A percentile compares a stretch with the other conserved stretches of the same genome.
These are phyloP conservation scores for Camelina hispida DNA, from an alignment of 345 rosid genomes.

Conservation along the genomic window DNA sequence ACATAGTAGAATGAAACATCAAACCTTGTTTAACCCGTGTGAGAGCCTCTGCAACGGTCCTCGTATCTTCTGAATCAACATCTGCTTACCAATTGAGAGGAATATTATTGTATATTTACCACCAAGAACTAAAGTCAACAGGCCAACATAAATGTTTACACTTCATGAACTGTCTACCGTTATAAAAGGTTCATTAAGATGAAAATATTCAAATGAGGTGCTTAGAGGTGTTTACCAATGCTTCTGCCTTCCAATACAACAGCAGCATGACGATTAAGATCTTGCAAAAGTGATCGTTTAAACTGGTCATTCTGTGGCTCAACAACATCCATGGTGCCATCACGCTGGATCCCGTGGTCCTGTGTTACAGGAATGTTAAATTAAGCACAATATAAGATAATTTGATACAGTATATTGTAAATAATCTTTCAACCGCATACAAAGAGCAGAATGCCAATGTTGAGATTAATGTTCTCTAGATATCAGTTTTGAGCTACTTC, in stretches of 20 bases:
- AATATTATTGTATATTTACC: conserved; percentile 29
- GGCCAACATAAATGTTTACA: conserved; percentile 19
- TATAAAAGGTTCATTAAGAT: not conserved
- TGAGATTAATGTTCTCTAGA: not conserved
- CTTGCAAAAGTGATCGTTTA: conserved; percentile 75
- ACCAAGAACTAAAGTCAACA: not conserved
- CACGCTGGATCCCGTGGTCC: conserved; percentile 85
- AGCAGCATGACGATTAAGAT: conserved; percentile 87
- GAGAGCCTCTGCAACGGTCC: conserved; percentile 88
- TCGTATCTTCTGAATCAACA: conserved; percentile 76
- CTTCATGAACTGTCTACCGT: conserved; percentile 2
- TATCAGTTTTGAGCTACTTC: conserved; percentile 1
- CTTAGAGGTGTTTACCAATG: conserved; percentile 56
- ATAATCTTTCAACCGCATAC: not conserved
- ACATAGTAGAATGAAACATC: conserved; percentile 36
- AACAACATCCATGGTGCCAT: conserved; percentile 60
- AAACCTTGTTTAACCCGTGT: conserved; percentile 72
- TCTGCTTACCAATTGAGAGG: conserved; percentile 51
- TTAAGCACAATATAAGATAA: not conserved
- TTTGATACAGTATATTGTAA: not conserved
- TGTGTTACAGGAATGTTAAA: conserved; percentile 41
- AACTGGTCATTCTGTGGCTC: conserved; percentile 62
- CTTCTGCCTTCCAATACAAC: conserved; percentile 89
- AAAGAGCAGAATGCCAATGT: not conserved
- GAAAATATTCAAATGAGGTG: not conserved